phyloP scores from a whole-genome alignment of 1,284 basidiomycete species.

The Ganoderma multipileum region DNA sequence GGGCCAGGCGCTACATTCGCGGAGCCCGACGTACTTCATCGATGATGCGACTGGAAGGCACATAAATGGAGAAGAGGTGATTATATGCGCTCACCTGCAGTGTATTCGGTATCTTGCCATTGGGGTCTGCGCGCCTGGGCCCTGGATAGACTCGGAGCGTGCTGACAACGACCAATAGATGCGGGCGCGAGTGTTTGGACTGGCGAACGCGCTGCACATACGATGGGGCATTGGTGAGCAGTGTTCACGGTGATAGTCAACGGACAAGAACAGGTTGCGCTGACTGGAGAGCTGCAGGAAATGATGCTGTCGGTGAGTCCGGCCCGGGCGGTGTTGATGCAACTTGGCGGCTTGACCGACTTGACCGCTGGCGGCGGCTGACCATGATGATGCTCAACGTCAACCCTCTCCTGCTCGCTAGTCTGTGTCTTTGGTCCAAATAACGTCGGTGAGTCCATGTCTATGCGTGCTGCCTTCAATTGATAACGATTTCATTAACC shows the following conservation, averaged over 20 bases:
- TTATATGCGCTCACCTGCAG: slow-evolving; percentile 36
- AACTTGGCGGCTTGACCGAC: too few relatives aligned
- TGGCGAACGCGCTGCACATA: slow-evolving; percentile 67
- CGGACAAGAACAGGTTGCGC: background rate
- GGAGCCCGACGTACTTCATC: slow-evolving; percentile 60
- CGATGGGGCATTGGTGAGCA: slow-evolving; percentile 54
- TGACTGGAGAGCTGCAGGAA: slow-evolving; percentile 34
- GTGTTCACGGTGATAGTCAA: background rate
- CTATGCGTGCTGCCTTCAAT: background rate
- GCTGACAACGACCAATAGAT: slow-evolving; percentile 41
- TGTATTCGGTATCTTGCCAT: slow-evolving; percentile 4
- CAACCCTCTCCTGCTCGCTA: slow-evolving; percentile 31
- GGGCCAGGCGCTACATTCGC: slow-evolving; percentile 47
- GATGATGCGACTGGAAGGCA: slow-evolving; percentile 64
- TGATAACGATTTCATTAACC: slow-evolving; percentile 9
- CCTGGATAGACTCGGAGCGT: background rate
- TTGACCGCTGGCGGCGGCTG: too few relatives aligned
- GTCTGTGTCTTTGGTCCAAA: slow-evolving; percentile 77
- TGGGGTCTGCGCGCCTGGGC: slow-evolving; percentile 23
- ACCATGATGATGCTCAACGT: too few relatives aligned
- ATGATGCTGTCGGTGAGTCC: slow-evolving; percentile 59
- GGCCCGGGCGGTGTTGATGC: background rate
- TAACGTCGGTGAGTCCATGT: slow-evolving; percentile 53
- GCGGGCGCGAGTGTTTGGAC: slow-evolving; percentile 56
- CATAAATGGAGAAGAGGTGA: slow-evolving; percentile 26